phyloP scores from a whole-genome alignment of 768 basidiomycete genomes.

The Mycena galopus region DNA sequence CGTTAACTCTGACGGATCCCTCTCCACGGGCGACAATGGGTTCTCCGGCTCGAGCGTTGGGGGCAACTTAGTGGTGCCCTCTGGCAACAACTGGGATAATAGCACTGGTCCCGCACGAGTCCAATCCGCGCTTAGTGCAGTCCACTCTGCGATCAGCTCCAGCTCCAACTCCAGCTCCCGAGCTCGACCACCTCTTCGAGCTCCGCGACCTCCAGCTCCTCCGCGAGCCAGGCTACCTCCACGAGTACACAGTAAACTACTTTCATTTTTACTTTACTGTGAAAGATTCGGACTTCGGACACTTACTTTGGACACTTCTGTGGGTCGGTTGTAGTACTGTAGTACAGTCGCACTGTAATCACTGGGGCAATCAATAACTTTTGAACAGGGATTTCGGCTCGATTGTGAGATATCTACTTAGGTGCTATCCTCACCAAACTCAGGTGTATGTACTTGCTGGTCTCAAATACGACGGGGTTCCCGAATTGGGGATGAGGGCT shows the following conservation, averaged over 20 bases:
- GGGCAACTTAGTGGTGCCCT: conserved; percentile 40
- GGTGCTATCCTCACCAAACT: too few species aligned
- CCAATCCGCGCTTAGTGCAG: conserved; percentile 20
- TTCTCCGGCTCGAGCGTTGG: conserved; percentile 42
- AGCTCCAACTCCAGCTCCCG: too few species aligned
- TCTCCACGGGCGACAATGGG: conserved; percentile 31
- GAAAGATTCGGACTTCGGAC: not conserved
- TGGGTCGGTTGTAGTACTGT: conserved; percentile 19
- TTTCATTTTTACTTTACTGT: not conserved
- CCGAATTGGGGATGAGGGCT: too few species aligned
- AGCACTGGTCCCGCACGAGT: conserved; percentile 27
- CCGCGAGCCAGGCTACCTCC: too few species aligned
- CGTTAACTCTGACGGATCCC: conserved; percentile 38
- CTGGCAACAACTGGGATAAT: conserved; percentile 46
- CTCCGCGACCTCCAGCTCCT: too few species aligned
- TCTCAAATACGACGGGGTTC: too few species aligned
- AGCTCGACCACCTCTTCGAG: too few species aligned
- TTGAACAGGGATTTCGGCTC: not conserved
- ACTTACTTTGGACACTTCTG: conserved; percentile 27
- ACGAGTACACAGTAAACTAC: conserved; percentile 3
- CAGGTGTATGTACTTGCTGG: too few species aligned
- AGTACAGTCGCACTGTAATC: conserved; percentile 22
- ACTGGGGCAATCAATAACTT: conserved; percentile 13
- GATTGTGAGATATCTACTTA: too few species aligned
- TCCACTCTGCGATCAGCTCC: conserved; percentile 6